phyloP scores from a whole-genome alignment of 2,329 filamentous ascomycete species.

The Stemphylium vesicarium region DNA sequence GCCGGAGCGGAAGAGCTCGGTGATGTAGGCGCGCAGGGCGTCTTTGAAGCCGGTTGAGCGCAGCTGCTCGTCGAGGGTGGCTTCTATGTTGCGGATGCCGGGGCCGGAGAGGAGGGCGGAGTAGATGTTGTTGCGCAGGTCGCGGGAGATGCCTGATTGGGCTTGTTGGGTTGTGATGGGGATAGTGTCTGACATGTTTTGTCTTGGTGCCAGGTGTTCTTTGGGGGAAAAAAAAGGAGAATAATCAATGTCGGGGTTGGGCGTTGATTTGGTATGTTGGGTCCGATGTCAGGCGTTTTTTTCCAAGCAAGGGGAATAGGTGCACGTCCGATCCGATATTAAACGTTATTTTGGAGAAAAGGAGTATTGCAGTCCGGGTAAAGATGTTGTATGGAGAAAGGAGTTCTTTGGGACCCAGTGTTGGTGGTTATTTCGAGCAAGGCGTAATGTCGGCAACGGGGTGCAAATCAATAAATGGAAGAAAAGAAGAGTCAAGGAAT shows the following conservation, averaged over 20 bases:
- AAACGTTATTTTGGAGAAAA: not conserved
- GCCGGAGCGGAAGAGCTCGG: slow-evolving; percentile 63
- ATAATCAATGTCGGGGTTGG: not conserved
- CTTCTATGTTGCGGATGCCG: slow-evolving; percentile 63
- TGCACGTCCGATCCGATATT: no score
- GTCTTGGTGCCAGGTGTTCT: not conserved
- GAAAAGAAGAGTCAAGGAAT: not conserved
- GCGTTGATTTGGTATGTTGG: not conserved
- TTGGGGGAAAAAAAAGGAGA: not conserved
- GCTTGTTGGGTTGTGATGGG: slow-evolving; percentile 45
- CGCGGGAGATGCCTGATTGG: slow-evolving; percentile 50
- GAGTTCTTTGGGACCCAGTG: no score
- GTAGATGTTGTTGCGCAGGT: slow-evolving; percentile 52
- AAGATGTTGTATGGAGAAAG: not conserved
- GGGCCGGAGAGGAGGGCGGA: slow-evolving; percentile 55
- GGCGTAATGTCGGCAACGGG: not conserved
- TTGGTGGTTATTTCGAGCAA: not conserved
- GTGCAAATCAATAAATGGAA: not conserved
- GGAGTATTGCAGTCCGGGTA: not conserved
- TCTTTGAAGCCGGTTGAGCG: slow-evolving; percentile 66
- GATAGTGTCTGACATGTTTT: slow-evolving; percentile 22
- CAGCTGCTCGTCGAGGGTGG: slow-evolving; percentile 60
- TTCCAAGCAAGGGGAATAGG: not conserved
- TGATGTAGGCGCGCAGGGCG: slow-evolving; percentile 60
- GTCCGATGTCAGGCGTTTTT: not conserved